Percentiles rank a stretch among this genome's conserved stretches.
These are phyloP conservation scores for Moricandia moricandioides DNA, from an alignment of 345 rosid species.

Conservation along the genomic window DNA sequence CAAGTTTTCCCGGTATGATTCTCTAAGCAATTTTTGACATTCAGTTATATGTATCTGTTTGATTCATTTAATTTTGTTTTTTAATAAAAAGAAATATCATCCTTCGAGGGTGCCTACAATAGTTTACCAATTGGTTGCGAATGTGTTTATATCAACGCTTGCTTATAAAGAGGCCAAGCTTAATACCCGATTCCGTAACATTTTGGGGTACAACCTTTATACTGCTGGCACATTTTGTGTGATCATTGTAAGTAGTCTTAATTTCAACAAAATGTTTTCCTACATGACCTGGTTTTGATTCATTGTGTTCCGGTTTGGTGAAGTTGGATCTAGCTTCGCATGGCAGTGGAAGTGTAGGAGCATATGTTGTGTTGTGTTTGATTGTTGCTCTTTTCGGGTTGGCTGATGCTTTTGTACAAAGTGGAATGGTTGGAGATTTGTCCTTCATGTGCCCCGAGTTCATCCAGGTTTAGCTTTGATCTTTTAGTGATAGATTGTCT, in stretches of 20 bases:
- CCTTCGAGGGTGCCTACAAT: constrained; percentile 74
- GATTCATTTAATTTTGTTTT: not conserved
- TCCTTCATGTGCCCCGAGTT: constrained; percentile 67
- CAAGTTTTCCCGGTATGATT: constrained; percentile 60
- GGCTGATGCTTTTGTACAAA: constrained; percentile 86
- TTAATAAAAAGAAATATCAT: constrained; percentile 54
- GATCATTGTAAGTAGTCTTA: constrained; percentile 55
- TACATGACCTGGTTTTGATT: not conserved
- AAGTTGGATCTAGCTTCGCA: constrained; percentile 80
- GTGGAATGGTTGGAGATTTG: constrained; percentile 90
- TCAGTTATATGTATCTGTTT: not conserved
- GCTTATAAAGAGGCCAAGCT: constrained; percentile 65
- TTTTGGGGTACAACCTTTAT: constrained; percentile 67
- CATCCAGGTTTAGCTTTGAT: constrained; percentile 52
- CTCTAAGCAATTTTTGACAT: not conserved
- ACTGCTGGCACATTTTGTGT: constrained; percentile 54
- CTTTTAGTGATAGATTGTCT: not conserved
- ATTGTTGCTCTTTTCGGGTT: constrained; percentile 64
- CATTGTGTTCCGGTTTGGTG: not conserved
- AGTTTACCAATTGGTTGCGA: constrained; percentile 75
- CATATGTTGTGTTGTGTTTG: constrained; percentile 63
- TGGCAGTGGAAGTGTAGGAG: constrained; percentile 71
- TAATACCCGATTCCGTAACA: constrained; percentile 61
- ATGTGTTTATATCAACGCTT: constrained; percentile 54
- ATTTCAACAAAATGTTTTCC: not conserved